A percentile compares a stretch with the other conserved stretches of the same genome.
Evolutionary conservation across 495 filamentous ascomycete genomes (phyloP).

Genomic region (Tuber melanosporum): DNA sequence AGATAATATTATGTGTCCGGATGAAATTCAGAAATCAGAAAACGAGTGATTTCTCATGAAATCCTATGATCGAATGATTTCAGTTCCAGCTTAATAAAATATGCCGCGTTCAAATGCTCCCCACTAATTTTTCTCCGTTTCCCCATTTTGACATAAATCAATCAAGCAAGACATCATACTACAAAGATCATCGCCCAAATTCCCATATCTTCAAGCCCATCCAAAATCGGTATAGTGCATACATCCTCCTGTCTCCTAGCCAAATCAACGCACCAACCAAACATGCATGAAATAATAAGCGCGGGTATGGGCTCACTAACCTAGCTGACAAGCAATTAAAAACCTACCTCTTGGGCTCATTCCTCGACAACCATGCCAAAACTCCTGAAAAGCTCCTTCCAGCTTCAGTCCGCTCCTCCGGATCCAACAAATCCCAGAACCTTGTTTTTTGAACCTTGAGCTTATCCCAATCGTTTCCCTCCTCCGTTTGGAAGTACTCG

Average conservation of each 20-base stretch:
- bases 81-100: not conserved
- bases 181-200: not conserved
- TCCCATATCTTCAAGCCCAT: not conserved
- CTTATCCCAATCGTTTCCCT: conserved; percentile 31
- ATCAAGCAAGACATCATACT: not conserved
- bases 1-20: not conserved
- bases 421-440: conserved; percentile 37
- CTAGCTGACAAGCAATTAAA: not conserved
- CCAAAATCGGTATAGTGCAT: not conserved
- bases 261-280: not conserved
- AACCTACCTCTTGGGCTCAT: conserved; percentile 19
- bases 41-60: not conserved
- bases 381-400: conserved; percentile 30
- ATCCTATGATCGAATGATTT: not conserved
- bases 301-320: not conserved
- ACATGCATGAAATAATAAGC: not conserved
- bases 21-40: not conserved
- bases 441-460: conserved; percentile 35
- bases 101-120: not conserved
- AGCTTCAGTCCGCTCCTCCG: conserved; percentile 36
- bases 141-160: not conserved
- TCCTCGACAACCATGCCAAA: conserved; percentile 31
- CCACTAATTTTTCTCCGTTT: not conserved
- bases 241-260: not conserved
- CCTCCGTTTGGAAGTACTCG: conserved; percentile 32